These are phyloP conservation scores for Ceratobasidium sp. DNA, from an alignment of 1,284 basidiomycete genomes.

Conservation along the genomic window DNA sequence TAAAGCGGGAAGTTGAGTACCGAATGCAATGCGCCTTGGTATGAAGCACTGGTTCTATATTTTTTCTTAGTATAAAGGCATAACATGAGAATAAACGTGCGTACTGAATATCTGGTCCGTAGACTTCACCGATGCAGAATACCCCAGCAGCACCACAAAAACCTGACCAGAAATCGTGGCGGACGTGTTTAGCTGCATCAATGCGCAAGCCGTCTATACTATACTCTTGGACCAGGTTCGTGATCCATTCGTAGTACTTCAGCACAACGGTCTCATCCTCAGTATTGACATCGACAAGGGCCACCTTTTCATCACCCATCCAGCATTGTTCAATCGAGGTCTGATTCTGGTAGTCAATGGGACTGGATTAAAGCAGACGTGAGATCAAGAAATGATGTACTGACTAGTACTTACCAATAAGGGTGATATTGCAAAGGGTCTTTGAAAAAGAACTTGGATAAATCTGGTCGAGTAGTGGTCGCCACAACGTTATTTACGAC, in stretches of 20 bases:
- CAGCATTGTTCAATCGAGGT: conserved; percentile 76
- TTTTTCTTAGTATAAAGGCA: conserved; percentile 42
- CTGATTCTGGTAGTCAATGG: conserved; percentile 67
- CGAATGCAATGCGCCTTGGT: conserved; percentile 65
- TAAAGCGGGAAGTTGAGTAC: conserved; percentile 78
- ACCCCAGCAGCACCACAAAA: conserved; percentile 77
- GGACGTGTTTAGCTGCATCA: conserved; percentile 71
- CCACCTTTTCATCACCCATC: conserved; percentile 72
- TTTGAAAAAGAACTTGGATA: conserved; percentile 67
- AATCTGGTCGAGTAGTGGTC: conserved; percentile 62
- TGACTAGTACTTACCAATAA: conserved; percentile 34
- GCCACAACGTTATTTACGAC: conserved; percentile 79
- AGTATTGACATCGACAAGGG: conserved; percentile 77
- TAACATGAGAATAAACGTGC: conserved; percentile 43
- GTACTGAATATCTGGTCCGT: conserved; percentile 62
- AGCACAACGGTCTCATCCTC: conserved; percentile 64
- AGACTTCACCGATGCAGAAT: conserved; percentile 86
- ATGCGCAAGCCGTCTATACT: conserved; percentile 76
- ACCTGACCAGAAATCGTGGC: conserved; percentile 69
- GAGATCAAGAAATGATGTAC: too few relatives aligned
- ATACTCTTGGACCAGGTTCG: conserved; percentile 66
- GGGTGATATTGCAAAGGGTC: conserved; percentile 52
- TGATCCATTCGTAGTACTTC: conserved; percentile 68
- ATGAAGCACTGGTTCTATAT: conserved; percentile 51
- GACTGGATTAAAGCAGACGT: conserved; percentile 63